phyloP scores from a whole-genome alignment of 768 basidiomycete genomes.

The Termitomyces sp. region DNA sequence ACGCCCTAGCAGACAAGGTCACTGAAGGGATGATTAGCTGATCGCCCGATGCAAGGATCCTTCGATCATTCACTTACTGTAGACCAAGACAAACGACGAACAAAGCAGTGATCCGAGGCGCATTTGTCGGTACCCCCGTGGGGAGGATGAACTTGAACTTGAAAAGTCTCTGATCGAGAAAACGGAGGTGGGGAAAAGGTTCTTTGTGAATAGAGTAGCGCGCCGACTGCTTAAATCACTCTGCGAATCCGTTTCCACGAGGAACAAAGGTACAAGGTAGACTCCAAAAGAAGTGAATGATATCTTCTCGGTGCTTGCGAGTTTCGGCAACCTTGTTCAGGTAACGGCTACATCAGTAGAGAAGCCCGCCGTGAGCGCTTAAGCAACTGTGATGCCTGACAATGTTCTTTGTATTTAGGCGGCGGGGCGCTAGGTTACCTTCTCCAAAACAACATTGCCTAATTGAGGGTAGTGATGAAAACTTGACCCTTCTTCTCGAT shows the following conservation, averaged over 20 bases:
- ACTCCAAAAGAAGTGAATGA: slow-evolving; percentile 7
- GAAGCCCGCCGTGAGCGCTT: not conserved
- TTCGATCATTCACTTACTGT: slow-evolving; percentile 9
- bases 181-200: not conserved
- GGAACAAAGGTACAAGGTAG: slow-evolving; percentile 11
- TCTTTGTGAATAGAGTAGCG: not conserved
- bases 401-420: slow-evolving; percentile 8
- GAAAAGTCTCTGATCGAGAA: not conserved
- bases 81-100: slow-evolving; percentile 9
- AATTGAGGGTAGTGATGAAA: not conserved
- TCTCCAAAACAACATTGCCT: not conserved
- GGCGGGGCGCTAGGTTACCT: not conserved
- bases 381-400: not conserved
- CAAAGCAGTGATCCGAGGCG: slow-evolving; percentile 1
- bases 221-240: not conserved
- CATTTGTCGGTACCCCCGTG: slow-evolving; percentile 4
- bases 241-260: not conserved
- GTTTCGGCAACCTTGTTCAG: slow-evolving; percentile 1
- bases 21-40: slow-evolving; percentile 4
- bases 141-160: not conserved
- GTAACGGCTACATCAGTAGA: not conserved
- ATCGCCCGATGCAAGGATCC: not conserved
- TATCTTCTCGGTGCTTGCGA: not conserved
- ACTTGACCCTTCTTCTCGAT: slow-evolving; percentile 8
- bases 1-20: slow-evolving; percentile 8